Evolutionary conservation across 1,284 basidiomycete genomes (phyloP), one percentile per base, ranked within the genome.

Genomic region (Naganishia sp.): DNA sequence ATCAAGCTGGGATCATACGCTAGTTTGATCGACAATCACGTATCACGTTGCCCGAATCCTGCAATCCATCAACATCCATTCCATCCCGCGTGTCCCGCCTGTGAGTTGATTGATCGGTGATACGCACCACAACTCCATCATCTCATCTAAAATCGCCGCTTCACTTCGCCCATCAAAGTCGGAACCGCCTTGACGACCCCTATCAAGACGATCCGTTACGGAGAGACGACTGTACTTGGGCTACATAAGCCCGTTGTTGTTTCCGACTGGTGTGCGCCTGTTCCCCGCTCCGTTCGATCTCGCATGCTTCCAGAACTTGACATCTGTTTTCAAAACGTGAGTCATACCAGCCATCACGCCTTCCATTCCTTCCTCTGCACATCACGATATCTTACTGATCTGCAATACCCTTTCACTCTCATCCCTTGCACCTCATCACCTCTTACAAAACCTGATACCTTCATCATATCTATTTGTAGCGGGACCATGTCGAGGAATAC

Each of bases 241-340:
- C 32, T 61, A 61, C 57, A 61, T 61, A 61, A 61, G 47, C 57
- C 47, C 13, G 28, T 50, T 35, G 57, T 6, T 61, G 35, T 61
- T 61, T 46, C 57, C 57, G 47, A 51, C 45, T 41, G n/a, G 18
- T n/a, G 13, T 51, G 31, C 35, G 31, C n/a, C 47, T 25, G 18
- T 61, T 51, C 57, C 42, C 47, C 35, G 21, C 32, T 35, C 21
- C 31, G 47, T 31, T 39, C 46, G 52, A 54, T 61, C 57, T 61
- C 57, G 47, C 47, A 61, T 61, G 57, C 39, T 61, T 41, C 39
- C 57, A 51, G 57, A 61, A 61, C 47, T 15, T 28, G 47, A n/a
- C 32, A 25, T 25, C 23, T 49, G 57, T 31, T 39, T 28, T 42
- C 35, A 41, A 61, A 11, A 50, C 25, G 57, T 50, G 17, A 50